Evolutionary conservation across 2,329 filamentous ascomycete genomes (phyloP).

Genomic region (Monosporascus ibericus): DNA sequence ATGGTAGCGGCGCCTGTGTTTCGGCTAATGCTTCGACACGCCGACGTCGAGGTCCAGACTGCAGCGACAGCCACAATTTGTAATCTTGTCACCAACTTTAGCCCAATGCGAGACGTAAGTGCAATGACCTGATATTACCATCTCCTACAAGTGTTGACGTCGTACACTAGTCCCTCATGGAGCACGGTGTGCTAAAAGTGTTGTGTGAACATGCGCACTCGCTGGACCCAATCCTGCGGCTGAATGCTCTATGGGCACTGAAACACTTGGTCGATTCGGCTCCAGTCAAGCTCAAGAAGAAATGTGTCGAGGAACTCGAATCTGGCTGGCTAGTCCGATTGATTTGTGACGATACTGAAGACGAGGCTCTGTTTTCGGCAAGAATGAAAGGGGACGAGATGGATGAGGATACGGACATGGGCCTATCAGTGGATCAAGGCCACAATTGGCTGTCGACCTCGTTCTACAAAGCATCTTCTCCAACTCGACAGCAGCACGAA

Average conservation of each 20-base stretch:
- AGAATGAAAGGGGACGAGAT: conserved; percentile 32
- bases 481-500: conserved; percentile 8
- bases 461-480: conserved; percentile 9
- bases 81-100: conserved; percentile 83
- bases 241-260: conserved; percentile 87
- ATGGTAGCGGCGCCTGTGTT: conserved; percentile 74
- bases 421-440: conserved; percentile 38
- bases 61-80: conserved; percentile 79
- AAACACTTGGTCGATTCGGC: conserved; percentile 81
- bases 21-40: conserved; percentile 61
- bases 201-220: conserved; percentile 83
- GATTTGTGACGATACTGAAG: conserved; percentile 59
- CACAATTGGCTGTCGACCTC: conserved; percentile 16
- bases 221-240: conserved; percentile 67
- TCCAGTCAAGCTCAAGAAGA: conserved; percentile 65
- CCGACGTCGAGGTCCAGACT: conserved; percentile 72
- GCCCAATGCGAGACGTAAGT: conserved; percentile 81
- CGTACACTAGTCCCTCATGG: conserved; percentile 56
- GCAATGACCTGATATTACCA: conserved; percentile 13
- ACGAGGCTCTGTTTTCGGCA: conserved; percentile 39
- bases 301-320: conserved; percentile 70
- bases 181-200: conserved; percentile 66
- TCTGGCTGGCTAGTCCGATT: conserved; percentile 76
- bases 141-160: conserved; percentile 6
- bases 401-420: conserved; percentile 55